These are phyloP conservation scores for Cystofilobasidium macerans DNA, from an alignment of 768 basidiomycete genomes.

Conservation along the genomic window DNA sequence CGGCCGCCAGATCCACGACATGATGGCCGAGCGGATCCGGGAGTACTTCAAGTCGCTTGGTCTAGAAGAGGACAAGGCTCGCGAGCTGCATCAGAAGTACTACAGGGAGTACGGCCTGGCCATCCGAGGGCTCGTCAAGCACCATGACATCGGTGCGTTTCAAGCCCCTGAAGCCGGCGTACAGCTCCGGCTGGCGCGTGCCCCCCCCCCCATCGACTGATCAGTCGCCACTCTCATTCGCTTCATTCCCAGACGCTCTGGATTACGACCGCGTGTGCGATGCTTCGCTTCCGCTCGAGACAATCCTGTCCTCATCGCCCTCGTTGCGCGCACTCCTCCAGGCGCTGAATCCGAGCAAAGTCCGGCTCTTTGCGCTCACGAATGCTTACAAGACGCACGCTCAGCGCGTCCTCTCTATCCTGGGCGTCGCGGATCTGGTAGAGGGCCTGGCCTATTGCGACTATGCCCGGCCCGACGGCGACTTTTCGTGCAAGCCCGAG, in stretches of 20 bases:
- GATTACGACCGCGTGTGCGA: constrained; percentile 79
- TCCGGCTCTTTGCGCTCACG: constrained; percentile 46
- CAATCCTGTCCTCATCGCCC: constrained; percentile 59
- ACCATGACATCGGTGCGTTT: constrained; percentile 61
- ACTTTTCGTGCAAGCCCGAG: constrained; percentile 75
- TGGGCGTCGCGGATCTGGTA: constrained; percentile 59
- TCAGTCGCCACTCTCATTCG: too few species aligned
- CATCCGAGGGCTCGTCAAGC: constrained; percentile 60
- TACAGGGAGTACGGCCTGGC: constrained; percentile 75
- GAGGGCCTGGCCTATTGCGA: constrained; percentile 69
- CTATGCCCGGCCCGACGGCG: constrained; percentile 45
- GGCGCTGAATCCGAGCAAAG: constrained; percentile 66
- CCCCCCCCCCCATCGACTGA: too few species aligned
- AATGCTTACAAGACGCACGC: constrained; percentile 81
- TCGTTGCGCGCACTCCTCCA: constrained; percentile 54
- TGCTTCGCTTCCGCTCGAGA: constrained; percentile 67
- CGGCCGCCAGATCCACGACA: constrained; percentile 45
- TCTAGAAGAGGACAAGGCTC: background rate
- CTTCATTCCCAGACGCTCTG: constrained; percentile 53
- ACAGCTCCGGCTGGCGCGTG: too few species aligned
- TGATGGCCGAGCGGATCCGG: constrained; percentile 4
- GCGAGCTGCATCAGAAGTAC: constrained; percentile 34
- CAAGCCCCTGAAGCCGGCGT: too few species aligned
- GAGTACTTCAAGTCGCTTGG: constrained; percentile 1
- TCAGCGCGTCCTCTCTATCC: constrained; percentile 60